phyloP scores from a whole-genome alignment of 306 rosid species.

The Vicia villosa region DNA sequence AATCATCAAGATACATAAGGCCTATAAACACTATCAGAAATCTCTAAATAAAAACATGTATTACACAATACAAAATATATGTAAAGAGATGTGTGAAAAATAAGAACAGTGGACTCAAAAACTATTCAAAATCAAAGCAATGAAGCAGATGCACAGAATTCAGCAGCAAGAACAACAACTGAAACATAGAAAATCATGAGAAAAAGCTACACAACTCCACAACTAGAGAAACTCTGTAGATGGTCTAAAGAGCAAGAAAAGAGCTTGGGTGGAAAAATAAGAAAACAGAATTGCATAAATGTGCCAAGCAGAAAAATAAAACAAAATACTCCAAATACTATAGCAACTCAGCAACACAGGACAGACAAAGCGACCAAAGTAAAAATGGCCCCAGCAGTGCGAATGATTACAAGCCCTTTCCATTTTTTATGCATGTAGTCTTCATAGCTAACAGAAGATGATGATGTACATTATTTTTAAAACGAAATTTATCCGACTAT shows the following conservation, averaged over 20 bases:
- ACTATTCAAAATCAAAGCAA: neutral
- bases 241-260: too few species aligned
- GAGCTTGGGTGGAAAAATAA: too few species aligned
- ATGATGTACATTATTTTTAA: neutral
- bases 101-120: neutral
- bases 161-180: neutral
- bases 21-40: neutral
- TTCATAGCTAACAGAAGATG: neutral
- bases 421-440: too few species aligned
- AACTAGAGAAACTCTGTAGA: too few species aligned
- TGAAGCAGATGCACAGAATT: neutral
- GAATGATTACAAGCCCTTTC: too few species aligned
- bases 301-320: neutral
- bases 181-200: too few species aligned
- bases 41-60: neutral
- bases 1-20: neutral
- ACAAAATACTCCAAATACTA: neutral
- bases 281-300: too few species aligned
- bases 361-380: neutral
- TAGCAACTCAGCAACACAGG: neutral
- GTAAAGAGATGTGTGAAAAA: neutral
- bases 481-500: neutral
- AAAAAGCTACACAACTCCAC: too few species aligned
- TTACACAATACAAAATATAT: neutral
- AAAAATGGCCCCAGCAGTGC: too few species aligned